Conservation (phyloP, 2,329 filamentous ascomycete species). For the Exophiala viscosa region DNA sequence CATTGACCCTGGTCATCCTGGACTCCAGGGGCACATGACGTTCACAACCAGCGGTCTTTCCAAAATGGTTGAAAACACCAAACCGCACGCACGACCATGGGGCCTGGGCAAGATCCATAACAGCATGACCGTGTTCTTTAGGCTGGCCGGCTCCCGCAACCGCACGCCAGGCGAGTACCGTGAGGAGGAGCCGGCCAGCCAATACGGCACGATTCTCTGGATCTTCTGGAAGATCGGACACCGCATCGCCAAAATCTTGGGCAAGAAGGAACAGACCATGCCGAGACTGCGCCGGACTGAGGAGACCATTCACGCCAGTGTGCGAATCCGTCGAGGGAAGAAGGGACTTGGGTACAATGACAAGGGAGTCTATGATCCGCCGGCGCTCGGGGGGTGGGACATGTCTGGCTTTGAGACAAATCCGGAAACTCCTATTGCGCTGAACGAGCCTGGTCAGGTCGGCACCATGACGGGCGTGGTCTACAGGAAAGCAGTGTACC, state of each 20-base stretch:
- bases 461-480: constrained; percentile 25
- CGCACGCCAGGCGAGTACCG: constrained; percentile 28
- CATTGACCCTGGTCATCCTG: constrained; percentile 17
- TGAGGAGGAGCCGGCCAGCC: constrained; percentile 19
- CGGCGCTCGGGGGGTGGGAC: constrained; percentile 34
- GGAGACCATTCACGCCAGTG: constrained; percentile 55
- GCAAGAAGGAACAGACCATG: neutral
- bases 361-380: constrained; percentile 45
- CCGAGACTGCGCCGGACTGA: constrained; percentile 49
- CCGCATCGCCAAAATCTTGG: constrained; percentile 1
- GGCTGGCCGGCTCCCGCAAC: constrained; percentile 22
- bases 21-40: constrained; percentile 9
- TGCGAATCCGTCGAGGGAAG: constrained; percentile 52
- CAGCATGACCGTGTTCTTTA: constrained; percentile 26
- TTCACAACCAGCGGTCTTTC: constrained; percentile 10
- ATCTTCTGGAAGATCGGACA: constrained; percentile 15
- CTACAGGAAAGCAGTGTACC: constrained; percentile 23
- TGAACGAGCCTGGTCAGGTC: constrained; percentile 20
- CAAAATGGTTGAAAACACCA: constrained; percentile 14
- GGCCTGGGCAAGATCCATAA: constrained; percentile 29
- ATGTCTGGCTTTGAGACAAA: constrained; percentile 18
- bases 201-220: constrained; percentile 23
- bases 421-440: constrained; percentile 24
- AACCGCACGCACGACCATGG: constrained; percentile 20
- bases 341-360: constrained; percentile 52